A percentile compares a stretch with the other conserved stretches of the same genome.
phyloP scores from a whole-genome alignment of 257 asterid genomes.

The Solanum pimpinellifolium region DNA sequence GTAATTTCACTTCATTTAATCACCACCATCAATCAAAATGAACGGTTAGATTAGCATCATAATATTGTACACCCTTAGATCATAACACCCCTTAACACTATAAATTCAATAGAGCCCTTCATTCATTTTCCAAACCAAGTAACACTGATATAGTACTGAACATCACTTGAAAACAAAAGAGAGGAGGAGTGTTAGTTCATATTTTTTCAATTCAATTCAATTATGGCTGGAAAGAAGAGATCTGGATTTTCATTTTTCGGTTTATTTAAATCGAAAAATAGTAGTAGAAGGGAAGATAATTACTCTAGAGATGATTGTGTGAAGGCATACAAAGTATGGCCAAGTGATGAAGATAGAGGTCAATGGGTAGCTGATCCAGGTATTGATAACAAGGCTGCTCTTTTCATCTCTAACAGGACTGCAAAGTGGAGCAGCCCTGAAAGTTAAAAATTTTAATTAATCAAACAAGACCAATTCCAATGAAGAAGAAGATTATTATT shows the following conservation, averaged over 20 bases:
- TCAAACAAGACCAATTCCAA: neutral
- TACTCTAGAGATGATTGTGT: conserved; percentile 25
- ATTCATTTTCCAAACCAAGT: conserved; percentile 1
- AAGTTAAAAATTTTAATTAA: conserved; percentile 5
- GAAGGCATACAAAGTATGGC: conserved; percentile 69
- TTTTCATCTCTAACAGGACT: conserved; percentile 37
- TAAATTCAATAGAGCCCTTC: conserved; percentile 21
- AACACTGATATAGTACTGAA: neutral
- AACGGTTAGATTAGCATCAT: conserved; percentile 5
- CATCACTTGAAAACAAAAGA: neutral
- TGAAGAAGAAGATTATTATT: neutral
- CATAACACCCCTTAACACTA: conserved; percentile 22
- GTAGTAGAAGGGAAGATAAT: conserved; percentile 2
- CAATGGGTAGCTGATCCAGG: conserved; percentile 82
- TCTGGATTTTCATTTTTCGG: conserved; percentile 34
- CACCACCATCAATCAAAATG: conserved; percentile 41
- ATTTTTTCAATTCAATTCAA: neutral
- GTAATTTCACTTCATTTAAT: conserved; percentile 25
- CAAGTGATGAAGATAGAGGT: conserved; percentile 74
- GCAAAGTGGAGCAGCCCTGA: conserved; percentile 39
- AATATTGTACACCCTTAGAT: conserved; percentile 20
- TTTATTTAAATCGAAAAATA: conserved; percentile 29
- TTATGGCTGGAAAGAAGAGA: conserved; percentile 40
- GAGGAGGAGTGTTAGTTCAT: neutral
- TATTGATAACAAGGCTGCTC: conserved; percentile 53